phyloP scores from a whole-genome alignment of 495 filamentous ascomycete species.

The Aspergillus carlsbadensis region DNA sequence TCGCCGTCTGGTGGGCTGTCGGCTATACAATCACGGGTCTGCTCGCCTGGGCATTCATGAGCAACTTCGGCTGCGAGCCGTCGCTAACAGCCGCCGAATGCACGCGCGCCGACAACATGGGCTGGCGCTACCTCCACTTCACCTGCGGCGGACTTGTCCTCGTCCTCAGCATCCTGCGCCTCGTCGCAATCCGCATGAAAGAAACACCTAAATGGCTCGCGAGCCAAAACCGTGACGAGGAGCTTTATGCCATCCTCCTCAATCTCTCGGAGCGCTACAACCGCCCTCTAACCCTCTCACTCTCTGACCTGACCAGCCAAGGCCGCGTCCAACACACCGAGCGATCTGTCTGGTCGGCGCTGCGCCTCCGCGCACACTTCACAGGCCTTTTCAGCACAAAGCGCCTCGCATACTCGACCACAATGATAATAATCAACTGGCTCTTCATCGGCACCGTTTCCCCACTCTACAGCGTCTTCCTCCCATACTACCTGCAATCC shows the following conservation, averaged over 20 bases:
- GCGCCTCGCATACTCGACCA: slow-evolving; percentile 26
- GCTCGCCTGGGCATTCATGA: slow-evolving; percentile 43
- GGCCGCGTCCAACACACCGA: slow-evolving; percentile 30
- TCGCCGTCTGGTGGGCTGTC: slow-evolving; percentile 37
- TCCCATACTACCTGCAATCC: slow-evolving; percentile 35
- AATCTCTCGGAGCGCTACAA: slow-evolving; percentile 23
- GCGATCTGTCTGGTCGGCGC: slow-evolving; percentile 29
- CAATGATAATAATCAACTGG: slow-evolving; percentile 37
- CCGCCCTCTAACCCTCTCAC: slow-evolving; percentile 20
- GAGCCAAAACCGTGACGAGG: slow-evolving; percentile 29
- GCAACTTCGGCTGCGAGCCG: slow-evolving; percentile 32
- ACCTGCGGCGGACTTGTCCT: slow-evolving; percentile 30
- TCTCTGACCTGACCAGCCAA: slow-evolving; percentile 26
- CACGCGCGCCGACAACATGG: slow-evolving; percentile 28
- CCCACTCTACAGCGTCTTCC: slow-evolving; percentile 35
- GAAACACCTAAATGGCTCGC: slow-evolving; percentile 33
- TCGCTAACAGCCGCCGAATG: slow-evolving; percentile 22
- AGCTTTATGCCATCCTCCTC: slow-evolving; percentile 20
- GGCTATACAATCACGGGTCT: slow-evolving; percentile 39
- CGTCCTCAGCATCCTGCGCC: slow-evolving; percentile 21
- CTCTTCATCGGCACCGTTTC: slow-evolving; percentile 38
- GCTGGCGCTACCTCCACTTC: slow-evolving; percentile 37
- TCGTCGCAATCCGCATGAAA: slow-evolving; percentile 27
- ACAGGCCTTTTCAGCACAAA: slow-evolving; percentile 27
- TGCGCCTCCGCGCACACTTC: slow-evolving; percentile 30